Percentiles rank a stretch among this genome's conserved stretches.
These are phyloP conservation scores for Smithsoniella earleae DNA, from an alignment of 163 green algal species.

Conservation along the genomic window DNA sequence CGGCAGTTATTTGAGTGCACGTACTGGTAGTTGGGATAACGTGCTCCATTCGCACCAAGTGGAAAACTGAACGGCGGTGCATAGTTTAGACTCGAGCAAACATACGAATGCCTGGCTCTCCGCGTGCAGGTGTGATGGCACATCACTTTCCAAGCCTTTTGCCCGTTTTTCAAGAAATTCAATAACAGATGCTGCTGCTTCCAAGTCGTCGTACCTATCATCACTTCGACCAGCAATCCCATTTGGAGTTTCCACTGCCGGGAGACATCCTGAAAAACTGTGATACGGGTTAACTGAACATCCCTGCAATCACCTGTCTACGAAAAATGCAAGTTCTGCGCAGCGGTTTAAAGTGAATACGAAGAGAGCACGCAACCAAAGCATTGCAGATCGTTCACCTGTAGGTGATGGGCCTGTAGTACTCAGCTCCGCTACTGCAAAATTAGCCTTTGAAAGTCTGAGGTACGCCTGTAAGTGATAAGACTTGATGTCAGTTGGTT, in stretches of 20 bases:
- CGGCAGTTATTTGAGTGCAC: no score
- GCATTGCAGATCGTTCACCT: background rate
- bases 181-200: constrained; percentile 5
- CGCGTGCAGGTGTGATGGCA: background rate
- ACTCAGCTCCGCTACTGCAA: background rate
- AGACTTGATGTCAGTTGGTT: background rate
- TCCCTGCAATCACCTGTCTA: no score
- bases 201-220: constrained; percentile 25
- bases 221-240: background rate
- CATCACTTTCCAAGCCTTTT: background rate
- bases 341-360: no score
- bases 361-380: background rate
- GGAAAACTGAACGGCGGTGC: constrained; percentile 11
- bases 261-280: constrained; percentile 10
- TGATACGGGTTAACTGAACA: no score
- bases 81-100: constrained; percentile 3
- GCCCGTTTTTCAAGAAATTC: background rate
- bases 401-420: constrained; percentile 24
- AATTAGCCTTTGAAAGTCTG: background rate
- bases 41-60: constrained; percentile 30
- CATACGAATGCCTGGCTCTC: constrained; percentile 12
- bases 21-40: constrained; percentile 2
- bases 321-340: no score
- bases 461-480: constrained; percentile 14
- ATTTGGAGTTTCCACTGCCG: constrained; percentile 17